A percentile compares a stretch with the other conserved stretches of the same genome.
Conservation (phyloP, 73 alveolate species). For the Paramecium bursaria region DNA sequence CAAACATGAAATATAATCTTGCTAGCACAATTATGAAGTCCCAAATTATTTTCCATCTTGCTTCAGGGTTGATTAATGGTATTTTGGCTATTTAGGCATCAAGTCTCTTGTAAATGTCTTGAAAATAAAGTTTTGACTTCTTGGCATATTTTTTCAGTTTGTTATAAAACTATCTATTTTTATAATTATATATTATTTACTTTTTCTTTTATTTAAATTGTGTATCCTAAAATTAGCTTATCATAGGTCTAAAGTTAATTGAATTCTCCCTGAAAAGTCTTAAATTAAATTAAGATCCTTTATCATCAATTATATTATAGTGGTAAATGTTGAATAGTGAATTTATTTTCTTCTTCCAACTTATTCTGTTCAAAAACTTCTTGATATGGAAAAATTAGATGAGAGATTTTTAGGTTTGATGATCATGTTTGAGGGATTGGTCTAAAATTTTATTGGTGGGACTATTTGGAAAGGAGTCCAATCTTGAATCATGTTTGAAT, state of each 20-base stretch:
- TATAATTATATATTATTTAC: too few relatives aligned
- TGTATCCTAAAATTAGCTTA: slow-evolving; percentile 21
- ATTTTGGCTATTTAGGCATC: slow-evolving; percentile 2
- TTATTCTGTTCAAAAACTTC: slow-evolving; percentile 9
- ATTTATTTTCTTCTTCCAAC: slow-evolving; percentile 53
- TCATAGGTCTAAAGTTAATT: slow-evolving; percentile 41
- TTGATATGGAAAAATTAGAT: slow-evolving; percentile 11
- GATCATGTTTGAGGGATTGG: too few relatives aligned
- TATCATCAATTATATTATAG: slow-evolving; percentile 12
- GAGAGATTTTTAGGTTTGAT: not conserved
- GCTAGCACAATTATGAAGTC: slow-evolving; percentile 4
- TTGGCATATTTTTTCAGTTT: too few relatives aligned
- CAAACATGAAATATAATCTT: slow-evolving; percentile 28
- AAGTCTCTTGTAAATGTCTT: not conserved
- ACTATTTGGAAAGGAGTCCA: too few relatives aligned
- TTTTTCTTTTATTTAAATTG: not conserved
- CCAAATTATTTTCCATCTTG: slow-evolving; percentile 53
- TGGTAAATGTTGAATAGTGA: slow-evolving; percentile 7
- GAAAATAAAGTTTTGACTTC: not conserved
- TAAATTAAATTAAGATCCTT: slow-evolving; percentile 24
- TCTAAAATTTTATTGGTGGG: too few relatives aligned
- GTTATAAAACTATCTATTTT: too few relatives aligned
- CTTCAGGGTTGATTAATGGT: slow-evolving; percentile 41
- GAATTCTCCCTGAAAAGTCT: slow-evolving; percentile 18
- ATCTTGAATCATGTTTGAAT: too few relatives aligned